Evolutionary conservation across 2,329 filamentous ascomycete genomes (phyloP).

Genomic region (Diaporthe destruens): DNA sequence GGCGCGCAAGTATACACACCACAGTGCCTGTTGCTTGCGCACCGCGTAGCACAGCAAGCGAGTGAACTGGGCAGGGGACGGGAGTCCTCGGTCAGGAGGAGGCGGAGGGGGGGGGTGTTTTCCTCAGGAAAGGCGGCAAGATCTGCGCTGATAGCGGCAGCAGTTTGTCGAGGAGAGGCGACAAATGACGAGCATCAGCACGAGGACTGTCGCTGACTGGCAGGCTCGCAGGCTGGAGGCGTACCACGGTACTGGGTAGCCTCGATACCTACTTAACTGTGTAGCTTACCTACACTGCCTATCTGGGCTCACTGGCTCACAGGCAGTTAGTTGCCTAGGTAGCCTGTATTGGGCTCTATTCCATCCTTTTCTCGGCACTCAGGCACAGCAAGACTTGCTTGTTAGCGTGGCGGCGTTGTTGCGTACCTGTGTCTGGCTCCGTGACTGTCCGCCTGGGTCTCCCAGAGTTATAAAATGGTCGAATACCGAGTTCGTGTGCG

Average conservation of each 20-base stretch:
- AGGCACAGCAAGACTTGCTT: neutral
- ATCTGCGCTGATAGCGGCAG: slow-evolving; percentile 28
- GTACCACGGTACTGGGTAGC: slow-evolving; percentile 12
- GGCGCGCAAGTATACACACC: neutral
- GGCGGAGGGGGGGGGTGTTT: neutral
- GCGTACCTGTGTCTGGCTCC: neutral
- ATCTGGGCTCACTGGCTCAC: no score
- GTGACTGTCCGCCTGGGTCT: slow-evolving; percentile 5
- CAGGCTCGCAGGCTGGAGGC: neutral
- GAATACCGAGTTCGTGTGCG: no score
- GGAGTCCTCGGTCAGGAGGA: slow-evolving; percentile 9
- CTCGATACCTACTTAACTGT: no score
- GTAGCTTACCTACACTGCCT: neutral
- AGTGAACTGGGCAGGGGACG: neutral
- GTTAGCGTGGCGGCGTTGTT: no score
- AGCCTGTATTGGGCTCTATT: neutral
- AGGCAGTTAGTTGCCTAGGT: no score
- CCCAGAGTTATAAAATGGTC: neutral
- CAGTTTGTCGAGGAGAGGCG: slow-evolving; percentile 12
- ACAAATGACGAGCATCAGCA: slow-evolving; percentile 16
- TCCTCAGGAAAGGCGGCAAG: slow-evolving; percentile 14
- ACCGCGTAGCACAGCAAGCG: neutral
- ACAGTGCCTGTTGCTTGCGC: neutral
- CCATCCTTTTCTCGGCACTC: slow-evolving; percentile 1
- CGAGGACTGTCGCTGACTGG: slow-evolving; percentile 17